Evolutionary conservation across 2,329 filamentous ascomycete species (phyloP).

Genomic region (Volutella citrinella): DNA sequence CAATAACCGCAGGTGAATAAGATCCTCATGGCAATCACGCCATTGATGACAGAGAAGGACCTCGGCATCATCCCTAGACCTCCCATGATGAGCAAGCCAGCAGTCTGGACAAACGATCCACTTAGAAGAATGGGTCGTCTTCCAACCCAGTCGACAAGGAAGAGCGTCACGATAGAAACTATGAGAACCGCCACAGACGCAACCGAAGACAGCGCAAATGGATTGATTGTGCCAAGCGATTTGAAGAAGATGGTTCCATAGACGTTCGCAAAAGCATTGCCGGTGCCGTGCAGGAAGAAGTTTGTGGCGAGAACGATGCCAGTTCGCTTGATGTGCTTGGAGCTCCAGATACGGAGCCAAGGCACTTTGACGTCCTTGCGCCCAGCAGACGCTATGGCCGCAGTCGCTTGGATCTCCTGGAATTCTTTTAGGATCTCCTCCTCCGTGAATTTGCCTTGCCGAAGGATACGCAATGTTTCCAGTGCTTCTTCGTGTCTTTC

Average conservation of each 20-base stretch:
- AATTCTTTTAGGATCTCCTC: conserved; percentile 22
- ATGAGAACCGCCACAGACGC: conserved; percentile 16
- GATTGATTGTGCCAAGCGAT: conserved; percentile 25
- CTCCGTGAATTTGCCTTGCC: conserved; percentile 19
- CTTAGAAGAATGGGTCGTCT: conserved; percentile 22
- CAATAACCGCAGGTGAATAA: conserved; percentile 30
- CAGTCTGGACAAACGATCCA: conserved; percentile 26
- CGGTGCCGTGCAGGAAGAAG: conserved; percentile 30
- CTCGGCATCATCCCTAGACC: conserved; percentile 27
- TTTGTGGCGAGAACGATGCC: conserved; percentile 23
- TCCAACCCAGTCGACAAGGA: conserved; percentile 19
- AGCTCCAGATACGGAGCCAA: conserved; percentile 22
- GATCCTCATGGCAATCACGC: conserved; percentile 32
- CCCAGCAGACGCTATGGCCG: too few species aligned
- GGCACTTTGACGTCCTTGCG: conserved; percentile 1
- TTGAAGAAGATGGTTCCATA: conserved; percentile 31
- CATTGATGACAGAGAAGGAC: conserved; percentile 17
- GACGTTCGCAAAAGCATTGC: conserved; percentile 26
- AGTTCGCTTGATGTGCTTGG: conserved; percentile 23
- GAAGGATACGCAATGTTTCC: conserved; percentile 20
- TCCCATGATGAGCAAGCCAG: conserved; percentile 33
- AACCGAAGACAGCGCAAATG: conserved; percentile 23
- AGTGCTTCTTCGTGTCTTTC: conserved; percentile 27
- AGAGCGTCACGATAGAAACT: conserved; percentile 12
- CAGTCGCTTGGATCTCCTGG: background rate